phyloP scores from a whole-genome alignment of 2,329 filamentous ascomycete species.

The Zymoseptoria ardabiliae region DNA sequence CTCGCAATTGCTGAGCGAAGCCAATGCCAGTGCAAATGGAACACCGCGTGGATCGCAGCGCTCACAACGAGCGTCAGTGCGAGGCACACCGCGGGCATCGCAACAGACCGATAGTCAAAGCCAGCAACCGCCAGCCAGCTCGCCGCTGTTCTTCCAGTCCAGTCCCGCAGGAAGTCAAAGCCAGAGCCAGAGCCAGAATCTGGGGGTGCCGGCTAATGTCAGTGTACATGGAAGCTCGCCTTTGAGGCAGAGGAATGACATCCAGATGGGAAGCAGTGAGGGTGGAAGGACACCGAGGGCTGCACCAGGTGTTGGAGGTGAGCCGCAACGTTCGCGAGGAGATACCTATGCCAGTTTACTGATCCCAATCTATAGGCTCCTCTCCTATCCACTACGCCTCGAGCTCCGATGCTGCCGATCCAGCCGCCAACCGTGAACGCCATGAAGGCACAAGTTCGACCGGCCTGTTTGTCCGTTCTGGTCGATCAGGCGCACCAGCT shows the following conservation, averaged over 20 bases:
- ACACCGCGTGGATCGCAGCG: constrained; percentile 12
- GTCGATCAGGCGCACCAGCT: constrained; percentile 47
- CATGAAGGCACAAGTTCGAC: constrained; percentile 60
- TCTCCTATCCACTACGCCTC: constrained; percentile 87
- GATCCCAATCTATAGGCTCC: constrained; percentile 55
- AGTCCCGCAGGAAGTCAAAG: constrained; percentile 46
- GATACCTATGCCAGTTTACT: constrained; percentile 9
- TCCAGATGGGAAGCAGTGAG: constrained; percentile 38
- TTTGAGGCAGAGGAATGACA: constrained; percentile 29
- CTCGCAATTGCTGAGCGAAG: constrained; percentile 36
- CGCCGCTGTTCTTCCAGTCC: constrained; percentile 70
- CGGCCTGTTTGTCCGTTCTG: constrained; percentile 71
- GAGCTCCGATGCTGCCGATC: constrained; percentile 56
- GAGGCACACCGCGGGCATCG: constrained; percentile 29
- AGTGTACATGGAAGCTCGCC: constrained; percentile 45
- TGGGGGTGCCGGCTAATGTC: constrained; percentile 28
- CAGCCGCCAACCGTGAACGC: constrained; percentile 40
- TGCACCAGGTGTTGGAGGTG: constrained; percentile 57
- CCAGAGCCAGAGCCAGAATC: constrained; percentile 23
- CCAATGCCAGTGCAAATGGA: constrained; percentile 32
- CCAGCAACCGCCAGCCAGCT: constrained; percentile 49
- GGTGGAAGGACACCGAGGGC: constrained; percentile 67
- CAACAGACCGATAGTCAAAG: constrained; percentile 19
- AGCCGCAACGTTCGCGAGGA: constrained; percentile 18
- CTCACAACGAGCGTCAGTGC: constrained; percentile 38